Evolutionary conservation across 176 grass and related monocot genomes (phyloP), one percentile per base, ranked within the genome.

Genomic region (Saccharum officinarum): DNA sequence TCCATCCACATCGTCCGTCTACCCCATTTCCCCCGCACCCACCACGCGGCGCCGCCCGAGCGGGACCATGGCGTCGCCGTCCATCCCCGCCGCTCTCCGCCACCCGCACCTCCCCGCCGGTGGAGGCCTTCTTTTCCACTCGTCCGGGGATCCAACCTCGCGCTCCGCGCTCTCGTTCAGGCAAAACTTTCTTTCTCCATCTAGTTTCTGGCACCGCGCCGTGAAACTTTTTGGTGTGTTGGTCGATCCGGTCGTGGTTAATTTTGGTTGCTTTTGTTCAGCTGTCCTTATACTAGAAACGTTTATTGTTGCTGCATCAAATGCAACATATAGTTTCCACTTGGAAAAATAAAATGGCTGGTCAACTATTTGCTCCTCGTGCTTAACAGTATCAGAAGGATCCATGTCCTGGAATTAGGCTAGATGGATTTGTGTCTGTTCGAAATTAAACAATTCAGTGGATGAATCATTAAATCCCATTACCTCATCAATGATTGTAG

Each of bases 31-130:
- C 67, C 67, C 34, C 22, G 66, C 66, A 73, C 83, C 34, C 18
- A 55, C 79, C 79, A 75, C 79, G 86, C 69, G 71, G 46, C 79
- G 71, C 72, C 88, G 78, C 83, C 78, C 72, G 45, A 82, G 83
- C 34, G 2, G 60, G 14, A 59, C 83, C 84, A 90, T 90, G 88
- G 74, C 80, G 67, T 79, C 84, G 80, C 88, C 84, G 80, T 20
- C 84, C 80, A 46, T 74, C 78, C 37, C 79, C 47, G 22, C 72
- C 0, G 79, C 80, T 2, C 72, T 82, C 18, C 39, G 46, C 49
- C 38, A 69, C 28, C 38, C 64, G 70, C 49, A 2, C 8, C 63
- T 42, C 79, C 20, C 2, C 39, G 47, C 73, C 52, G 79, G 16
- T 20, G n/a, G 26, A 12, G 12, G 20, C 2, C 16, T 8, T 60